Percentiles rank a stretch among this genome's conserved stretches.
phyloP scores from a whole-genome alignment of 1,284 basidiomycete genomes.

The Papiliotrema flavescens region DNA sequence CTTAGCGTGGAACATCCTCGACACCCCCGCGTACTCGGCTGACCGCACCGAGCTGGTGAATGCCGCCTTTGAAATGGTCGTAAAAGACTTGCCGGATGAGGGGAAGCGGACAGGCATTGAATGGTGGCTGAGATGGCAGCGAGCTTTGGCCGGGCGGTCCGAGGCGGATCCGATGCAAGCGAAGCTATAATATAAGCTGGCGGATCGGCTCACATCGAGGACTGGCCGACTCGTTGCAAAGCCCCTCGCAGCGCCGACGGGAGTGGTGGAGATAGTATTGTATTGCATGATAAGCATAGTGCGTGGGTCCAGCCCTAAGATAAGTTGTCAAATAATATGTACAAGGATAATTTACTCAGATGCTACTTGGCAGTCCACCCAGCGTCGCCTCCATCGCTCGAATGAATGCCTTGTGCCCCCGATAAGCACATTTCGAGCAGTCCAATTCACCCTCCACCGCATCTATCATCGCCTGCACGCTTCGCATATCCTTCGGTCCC shows the following conservation, averaged over 20 bases:
- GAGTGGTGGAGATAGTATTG: too few species aligned
- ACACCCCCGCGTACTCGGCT: slow-evolving; percentile 7
- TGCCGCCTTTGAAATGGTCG: slow-evolving; percentile 28
- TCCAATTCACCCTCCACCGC: neutral
- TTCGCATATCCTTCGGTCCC: neutral
- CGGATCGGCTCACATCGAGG: too few species aligned
- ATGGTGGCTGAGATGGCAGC: slow-evolving; percentile 34
- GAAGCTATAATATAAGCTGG: too few species aligned
- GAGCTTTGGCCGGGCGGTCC: neutral
- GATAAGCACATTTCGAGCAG: neutral
- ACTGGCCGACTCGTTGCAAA: too few species aligned
- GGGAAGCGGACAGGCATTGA: slow-evolving; percentile 27
- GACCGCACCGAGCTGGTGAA: slow-evolving; percentile 20
- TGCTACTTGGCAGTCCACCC: too few species aligned
- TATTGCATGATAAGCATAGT: too few species aligned
- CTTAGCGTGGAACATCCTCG: slow-evolving; percentile 17
- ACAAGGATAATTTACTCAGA: too few species aligned
- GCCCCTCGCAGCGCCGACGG: too few species aligned
- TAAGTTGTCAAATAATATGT: too few species aligned
- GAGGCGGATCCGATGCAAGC: too few species aligned
- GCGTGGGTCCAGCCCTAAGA: too few species aligned
- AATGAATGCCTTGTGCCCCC: neutral
- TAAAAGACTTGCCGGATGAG: slow-evolving; percentile 30
- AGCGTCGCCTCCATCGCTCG: neutral
- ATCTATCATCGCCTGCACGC: neutral